Base-by-base conservation (phyloP, 805 yeast genomes). In the Scheffersomyces spartinae region DNA sequence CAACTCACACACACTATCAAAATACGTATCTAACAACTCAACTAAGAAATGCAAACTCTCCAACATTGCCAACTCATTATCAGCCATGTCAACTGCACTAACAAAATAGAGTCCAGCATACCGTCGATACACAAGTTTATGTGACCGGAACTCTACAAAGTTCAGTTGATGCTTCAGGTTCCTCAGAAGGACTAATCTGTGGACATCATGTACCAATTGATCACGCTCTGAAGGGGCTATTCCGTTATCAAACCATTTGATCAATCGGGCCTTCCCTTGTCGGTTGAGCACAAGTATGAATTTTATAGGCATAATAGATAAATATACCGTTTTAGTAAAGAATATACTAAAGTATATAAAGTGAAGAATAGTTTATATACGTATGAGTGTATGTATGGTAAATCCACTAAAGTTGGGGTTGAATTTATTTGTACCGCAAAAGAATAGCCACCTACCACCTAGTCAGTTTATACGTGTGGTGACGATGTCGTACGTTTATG, bases 61-160 rank as follows among this genome's bases (percentile, higher is more conserved):
- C 26, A 91, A 55, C 41, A 79, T 81, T 27, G 75, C 70, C 31
- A 91, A 65, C 43, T 85, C 96, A 42, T 81, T 83, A 44, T 85
- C 96, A 7, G 55, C 52, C n/a, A 66, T 45, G 38, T 82, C 95
- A 6, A 86, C 70, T 26, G 93, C 80, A 32, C 80, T 67, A n/a
- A 85, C 73, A 47, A 91, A 85, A 49, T 74, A 88, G 8, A 88
- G 55, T 5, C 97, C 97, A 3, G 95, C 96, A 45, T 88, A 88
- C 30, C 96, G 57, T 35, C 94, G 61, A 47, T 86, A 86, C 1
- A 88, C 85, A 26, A 91, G 56, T 44, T 80, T 81, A 29, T 63
- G 47, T 18, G 18, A 15, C 12, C 51, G 53, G 36, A 58, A 61
- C 39, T 80, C 86, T 13, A 81, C 83, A 41, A 82, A 81, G 45